Evolutionary conservation across 2,329 filamentous ascomycete genomes (phyloP).

Genomic region (Tolypocladium tropicale): DNA sequence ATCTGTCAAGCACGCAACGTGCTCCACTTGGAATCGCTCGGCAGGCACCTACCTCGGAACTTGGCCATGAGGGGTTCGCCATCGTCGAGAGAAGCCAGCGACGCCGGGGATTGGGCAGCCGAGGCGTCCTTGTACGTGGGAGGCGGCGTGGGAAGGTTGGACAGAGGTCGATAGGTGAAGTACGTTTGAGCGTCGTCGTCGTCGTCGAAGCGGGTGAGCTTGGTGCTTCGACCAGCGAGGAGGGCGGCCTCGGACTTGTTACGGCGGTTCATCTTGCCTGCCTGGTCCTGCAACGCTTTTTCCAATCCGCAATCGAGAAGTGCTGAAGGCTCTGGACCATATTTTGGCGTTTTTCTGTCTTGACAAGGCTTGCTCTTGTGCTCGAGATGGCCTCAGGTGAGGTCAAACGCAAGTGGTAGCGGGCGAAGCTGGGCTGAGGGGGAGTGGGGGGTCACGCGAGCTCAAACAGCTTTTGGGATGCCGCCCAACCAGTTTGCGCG

Average conservation of each 20-base stretch:
- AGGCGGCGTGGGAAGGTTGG: slow-evolving; percentile 57
- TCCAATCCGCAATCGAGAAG: background rate
- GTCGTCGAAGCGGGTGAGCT: slow-evolving; percentile 5
- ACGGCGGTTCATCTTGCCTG: slow-evolving; percentile 2
- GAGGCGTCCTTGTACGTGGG: slow-evolving; percentile 38
- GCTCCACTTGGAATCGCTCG: background rate
- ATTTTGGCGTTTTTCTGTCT: slow-evolving; percentile 1
- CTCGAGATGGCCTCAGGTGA: background rate
- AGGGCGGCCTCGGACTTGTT: background rate
- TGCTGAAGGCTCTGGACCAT: slow-evolving; percentile 5
- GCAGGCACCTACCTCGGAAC: slow-evolving; percentile 24
- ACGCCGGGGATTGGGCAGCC: slow-evolving; percentile 30
- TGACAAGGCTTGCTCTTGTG: background rate
- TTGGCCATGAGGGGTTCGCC: slow-evolving; percentile 30
- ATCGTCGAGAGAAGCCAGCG: slow-evolving; percentile 27
- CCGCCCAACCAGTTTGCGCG: background rate
- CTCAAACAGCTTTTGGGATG: background rate
- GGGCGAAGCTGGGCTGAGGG: background rate
- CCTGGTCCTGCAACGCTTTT: slow-evolving; percentile 2
- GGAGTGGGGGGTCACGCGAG: background rate
- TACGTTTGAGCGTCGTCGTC: slow-evolving; percentile 39
- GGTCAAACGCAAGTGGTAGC: background rate
- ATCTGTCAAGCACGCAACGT: no score
- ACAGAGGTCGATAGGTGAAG: slow-evolving; percentile 57
- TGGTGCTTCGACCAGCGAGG: background rate